Conservation (phyloP, 305 asterid species). For the Fraxinus floribunda region DNA sequence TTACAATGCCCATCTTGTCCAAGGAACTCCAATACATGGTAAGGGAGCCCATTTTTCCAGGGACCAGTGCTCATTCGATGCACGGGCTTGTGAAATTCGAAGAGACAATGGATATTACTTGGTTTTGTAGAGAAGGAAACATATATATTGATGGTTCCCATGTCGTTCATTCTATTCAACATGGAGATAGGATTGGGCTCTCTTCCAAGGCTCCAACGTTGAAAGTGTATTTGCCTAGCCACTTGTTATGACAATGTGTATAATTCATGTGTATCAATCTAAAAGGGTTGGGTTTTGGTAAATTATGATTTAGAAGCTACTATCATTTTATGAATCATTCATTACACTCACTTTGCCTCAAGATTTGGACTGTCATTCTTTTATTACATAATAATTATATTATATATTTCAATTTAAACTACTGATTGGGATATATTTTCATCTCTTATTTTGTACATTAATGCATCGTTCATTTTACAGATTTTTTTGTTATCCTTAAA, state of each 20-base stretch:
- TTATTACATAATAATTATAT: background rate
- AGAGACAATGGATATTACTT: slow-evolving; percentile 61
- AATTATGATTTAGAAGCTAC: background rate
- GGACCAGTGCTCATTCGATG: slow-evolving; percentile 35
- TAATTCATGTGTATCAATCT: background rate
- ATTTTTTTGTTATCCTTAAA: background rate
- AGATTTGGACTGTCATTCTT: background rate
- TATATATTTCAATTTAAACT: background rate
- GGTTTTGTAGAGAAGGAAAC: slow-evolving; percentile 71
- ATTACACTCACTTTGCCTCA: background rate
- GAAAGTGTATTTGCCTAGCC: slow-evolving; percentile 62
- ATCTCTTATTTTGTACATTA: background rate
- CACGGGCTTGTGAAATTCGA: slow-evolving; percentile 51
- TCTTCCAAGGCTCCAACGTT: slow-evolving; percentile 68
- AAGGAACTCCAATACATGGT: slow-evolving; percentile 84
- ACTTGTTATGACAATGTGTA: slow-evolving; percentile 26
- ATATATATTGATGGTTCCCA: slow-evolving; percentile 84
- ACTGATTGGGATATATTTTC: background rate
- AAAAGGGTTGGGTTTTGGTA: background rate
- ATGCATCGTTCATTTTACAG: background rate
- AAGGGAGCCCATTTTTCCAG: slow-evolving; percentile 77
- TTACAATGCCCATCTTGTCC: slow-evolving; percentile 63
- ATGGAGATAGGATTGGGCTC: slow-evolving; percentile 70
- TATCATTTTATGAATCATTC: background rate
- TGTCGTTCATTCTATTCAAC: slow-evolving; percentile 52